Conservation (phyloP, 192 early-diverging fungal genomes). For the Spizellomyces punctatus region DNA sequence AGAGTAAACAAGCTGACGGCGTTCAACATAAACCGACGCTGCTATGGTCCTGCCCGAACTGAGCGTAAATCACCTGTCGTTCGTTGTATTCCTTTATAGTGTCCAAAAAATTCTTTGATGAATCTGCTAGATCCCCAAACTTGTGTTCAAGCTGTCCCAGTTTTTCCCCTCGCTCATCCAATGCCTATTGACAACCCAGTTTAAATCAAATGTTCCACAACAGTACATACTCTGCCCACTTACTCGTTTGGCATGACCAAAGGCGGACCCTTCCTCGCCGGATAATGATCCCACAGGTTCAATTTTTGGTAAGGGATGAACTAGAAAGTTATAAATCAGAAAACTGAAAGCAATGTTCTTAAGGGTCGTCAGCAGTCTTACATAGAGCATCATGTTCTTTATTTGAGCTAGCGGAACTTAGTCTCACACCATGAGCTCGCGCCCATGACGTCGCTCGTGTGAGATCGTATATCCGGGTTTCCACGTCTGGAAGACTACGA, state of each 20-base stretch:
- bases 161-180: slow-evolving; percentile 72
- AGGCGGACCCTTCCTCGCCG: neutral
- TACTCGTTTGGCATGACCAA: neutral
- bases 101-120: slow-evolving; percentile 57
- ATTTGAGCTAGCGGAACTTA: neutral
- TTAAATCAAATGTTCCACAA: neutral
- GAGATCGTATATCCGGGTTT: slow-evolving; percentile 16
- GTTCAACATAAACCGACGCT: too few species aligned
- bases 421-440: neutral
- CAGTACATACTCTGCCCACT: too few species aligned
- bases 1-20: too few species aligned
- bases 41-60: neutral
- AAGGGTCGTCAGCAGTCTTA: neutral
- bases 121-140: slow-evolving; percentile 57
- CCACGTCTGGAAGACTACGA: slow-evolving; percentile 17
- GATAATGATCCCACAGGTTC: neutral
- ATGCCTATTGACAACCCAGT: slow-evolving; percentile 14
- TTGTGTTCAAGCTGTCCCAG: slow-evolving; percentile 59
- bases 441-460: slow-evolving; percentile 30
- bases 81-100: slow-evolving; percentile 63
- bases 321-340: too few species aligned
- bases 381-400: slow-evolving; percentile 26
- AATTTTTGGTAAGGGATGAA: too few species aligned
- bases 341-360: too few species aligned
- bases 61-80: slow-evolving; percentile 45